A percentile compares a stretch with the other conserved stretches of the same genome.
These are phyloP conservation scores for Chaetomium fimeti DNA, from an alignment of 495 filamentous ascomycete species.

Conservation along the genomic window DNA sequence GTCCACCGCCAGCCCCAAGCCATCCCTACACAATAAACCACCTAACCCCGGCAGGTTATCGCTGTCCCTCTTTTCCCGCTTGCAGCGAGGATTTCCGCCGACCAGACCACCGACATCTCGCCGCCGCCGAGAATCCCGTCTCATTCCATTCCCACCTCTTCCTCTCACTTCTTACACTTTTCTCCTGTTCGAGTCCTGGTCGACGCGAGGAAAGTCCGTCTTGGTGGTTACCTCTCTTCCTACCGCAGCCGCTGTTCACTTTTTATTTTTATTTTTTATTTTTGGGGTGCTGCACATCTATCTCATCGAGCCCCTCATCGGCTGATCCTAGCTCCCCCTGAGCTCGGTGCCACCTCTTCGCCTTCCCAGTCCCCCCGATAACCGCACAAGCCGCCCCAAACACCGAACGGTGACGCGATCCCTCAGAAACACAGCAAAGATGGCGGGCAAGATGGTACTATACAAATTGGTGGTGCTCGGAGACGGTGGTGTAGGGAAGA, in stretches of 20 bases:
- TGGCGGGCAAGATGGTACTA: conserved; percentile 83
- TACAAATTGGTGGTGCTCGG: conserved; percentile 99
- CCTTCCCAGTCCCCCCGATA: conserved; percentile 4
- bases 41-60: conserved; percentile 10
- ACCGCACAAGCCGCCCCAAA: conserved; percentile 1
- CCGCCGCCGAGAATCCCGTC: conserved; percentile 14
- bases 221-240: not conserved
- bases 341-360: conserved; percentile 17
- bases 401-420: conserved; percentile 10
- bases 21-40: not conserved
- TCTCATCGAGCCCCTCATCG: conserved; percentile 16
- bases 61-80: conserved; percentile 17
- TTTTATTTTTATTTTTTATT: not conserved
- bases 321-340: conserved; percentile 19
- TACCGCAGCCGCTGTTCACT: not conserved
- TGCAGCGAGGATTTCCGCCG: conserved; percentile 22
- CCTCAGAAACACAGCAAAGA: conserved; percentile 34
- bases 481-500: conserved; percentile 79
- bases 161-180: conserved; percentile 2
- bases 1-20: conserved; percentile 18
- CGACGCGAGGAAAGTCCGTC: not conserved
- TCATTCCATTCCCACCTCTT: not conserved
- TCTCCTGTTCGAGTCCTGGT: conserved; percentile 11
- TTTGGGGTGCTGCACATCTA: conserved; percentile 1
- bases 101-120: conserved; percentile 23